Percentiles rank a stretch among this genome's conserved stretches.
Conservation (phyloP, 805 yeast species). For the Candida insectalens region DNA sequence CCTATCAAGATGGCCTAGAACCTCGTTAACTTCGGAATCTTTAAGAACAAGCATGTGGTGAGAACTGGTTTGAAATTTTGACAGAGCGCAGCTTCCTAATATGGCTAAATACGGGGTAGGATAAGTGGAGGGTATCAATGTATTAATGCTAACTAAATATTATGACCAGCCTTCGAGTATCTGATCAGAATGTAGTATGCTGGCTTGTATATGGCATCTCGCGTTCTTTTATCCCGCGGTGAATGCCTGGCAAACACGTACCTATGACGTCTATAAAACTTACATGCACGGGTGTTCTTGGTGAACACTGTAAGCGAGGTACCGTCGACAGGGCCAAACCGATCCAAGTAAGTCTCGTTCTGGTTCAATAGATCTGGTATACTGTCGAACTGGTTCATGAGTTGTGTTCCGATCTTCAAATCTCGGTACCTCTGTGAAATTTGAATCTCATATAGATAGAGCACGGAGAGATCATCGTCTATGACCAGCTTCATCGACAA, state of each 20-base stretch:
- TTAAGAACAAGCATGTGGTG: constrained; percentile 25
- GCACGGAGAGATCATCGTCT: constrained; percentile 28
- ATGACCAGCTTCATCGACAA: constrained; percentile 34
- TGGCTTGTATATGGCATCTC: constrained; percentile 31
- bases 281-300: constrained; percentile 30
- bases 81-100: background rate
- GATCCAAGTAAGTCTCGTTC: constrained; percentile 1
- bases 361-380: constrained; percentile 16
- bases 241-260: constrained; percentile 31
- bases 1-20: constrained; percentile 20
- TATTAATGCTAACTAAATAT: no score
- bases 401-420: constrained; percentile 26
- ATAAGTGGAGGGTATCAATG: no score
- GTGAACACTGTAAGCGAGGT: constrained; percentile 42
- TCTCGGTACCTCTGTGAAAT: constrained; percentile 27
- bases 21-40: constrained; percentile 20
- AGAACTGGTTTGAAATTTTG: background rate
- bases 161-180: constrained; percentile 2
- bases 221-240: constrained; percentile 31
- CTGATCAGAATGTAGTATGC: constrained; percentile 29
- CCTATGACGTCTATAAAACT: constrained; percentile 34
- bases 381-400: constrained; percentile 29
- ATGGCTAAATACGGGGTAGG: background rate
- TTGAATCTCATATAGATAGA: constrained; percentile 54
- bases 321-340: constrained; percentile 15